Evolutionary conservation across 768 basidiomycete species (phyloP), one percentile per base, ranked within the genome.

Genomic region (Plicaturopsis crispa): DNA sequence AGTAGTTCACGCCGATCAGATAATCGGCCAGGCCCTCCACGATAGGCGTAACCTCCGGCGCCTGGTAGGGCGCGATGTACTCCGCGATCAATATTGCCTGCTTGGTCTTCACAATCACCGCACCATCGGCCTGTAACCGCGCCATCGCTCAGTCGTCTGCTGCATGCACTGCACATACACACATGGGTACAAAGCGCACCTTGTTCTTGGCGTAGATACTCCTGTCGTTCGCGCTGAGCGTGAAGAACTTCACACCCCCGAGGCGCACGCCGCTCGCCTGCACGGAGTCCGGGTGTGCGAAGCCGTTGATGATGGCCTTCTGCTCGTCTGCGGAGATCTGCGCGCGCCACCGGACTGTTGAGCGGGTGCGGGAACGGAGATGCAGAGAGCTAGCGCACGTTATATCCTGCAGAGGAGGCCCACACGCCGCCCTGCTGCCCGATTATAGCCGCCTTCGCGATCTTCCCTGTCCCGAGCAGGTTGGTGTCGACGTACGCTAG

Each of bases 21-120:
- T 92, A 90, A 59, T 91, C 84, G 23, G 78, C 89, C 17, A 93
- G 63, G 4, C 49, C 53, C 57, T 84, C 78, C 28, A 84, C 84
- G 24, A 85, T 46, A 12, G 69, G 52, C 16, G 76, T 82, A 13
- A 73, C 67, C 55, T 93, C 91, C 12, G 63, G 49, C 2, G 78
- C 80, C 54, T 84, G 82, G 28, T 56, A 52, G 0, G 88, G 88
- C 4, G 68, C 63, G 0, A 42, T 42, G 59, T 94, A 97, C 53
- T 81, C 80, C 4, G 77, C 75, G 16, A 96, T 78, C 37, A 97
- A 67, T 40, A 94, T 65, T n/a, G 87, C 89, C 52, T 86, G 83
- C 44, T 72, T 82, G 13, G 89, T 93, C 69, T 84, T 85, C 33
- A 85, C 79, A 14, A 28, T 28, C 21, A 73, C 50, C 24, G 67